Base-by-base conservation (phyloP, 2,329 filamentous ascomycete species). In the Chlorencoelia australis region DNA sequence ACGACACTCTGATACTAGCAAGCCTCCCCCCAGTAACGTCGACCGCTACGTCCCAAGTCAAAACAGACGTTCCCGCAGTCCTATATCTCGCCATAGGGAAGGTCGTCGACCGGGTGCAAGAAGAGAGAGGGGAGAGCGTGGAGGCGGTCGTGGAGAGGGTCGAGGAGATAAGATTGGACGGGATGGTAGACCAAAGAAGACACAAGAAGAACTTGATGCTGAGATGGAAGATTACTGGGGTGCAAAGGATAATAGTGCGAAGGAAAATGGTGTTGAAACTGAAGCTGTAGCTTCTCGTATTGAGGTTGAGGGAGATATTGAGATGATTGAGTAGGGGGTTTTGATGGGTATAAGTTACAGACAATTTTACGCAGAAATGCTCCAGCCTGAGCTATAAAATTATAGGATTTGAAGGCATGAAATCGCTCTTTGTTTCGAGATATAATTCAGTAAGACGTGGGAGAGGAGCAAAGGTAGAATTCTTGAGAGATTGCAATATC, bases 171-270 rank as follows among this genome's bases (percentile, higher is more conserved):
- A 62, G 21, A 42, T 52, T 20, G 65, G 65, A 30, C 67, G 64
- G 13, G 69, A 73, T 41, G 52, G 53, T 35, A 70, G 71, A 25
- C 69, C 77, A 2, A 81, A 76, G 61, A 94, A 94, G 71, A 94
- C 88, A 0, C 82, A 87, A 48, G 84, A 94, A 51, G 85, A 95
- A 57, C 68, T 95, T 26, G 88, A 95, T 58, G 85, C 84, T n/a
- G 88, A 95, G 62, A 95, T 95, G 88, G 86, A 80, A 19, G 85
- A 94, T 55, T 95, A 95, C 60, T 95, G 86, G 67, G 78, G 37
- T 11, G n/a, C n/a, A n/a, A n/a, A n/a, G n/a, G n/a, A n/a, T n/a
- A 37, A 27, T 32, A 33, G 71, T 19, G 59, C 53, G n/a, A 62
- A 59, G 22, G 62, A 56, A 16, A 41, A 48, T 50, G 48, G 34